Evolutionary conservation across 768 basidiomycete species (phyloP), one percentile per base, ranked within the genome.

Genomic region (Rhizopogon sp.): DNA sequence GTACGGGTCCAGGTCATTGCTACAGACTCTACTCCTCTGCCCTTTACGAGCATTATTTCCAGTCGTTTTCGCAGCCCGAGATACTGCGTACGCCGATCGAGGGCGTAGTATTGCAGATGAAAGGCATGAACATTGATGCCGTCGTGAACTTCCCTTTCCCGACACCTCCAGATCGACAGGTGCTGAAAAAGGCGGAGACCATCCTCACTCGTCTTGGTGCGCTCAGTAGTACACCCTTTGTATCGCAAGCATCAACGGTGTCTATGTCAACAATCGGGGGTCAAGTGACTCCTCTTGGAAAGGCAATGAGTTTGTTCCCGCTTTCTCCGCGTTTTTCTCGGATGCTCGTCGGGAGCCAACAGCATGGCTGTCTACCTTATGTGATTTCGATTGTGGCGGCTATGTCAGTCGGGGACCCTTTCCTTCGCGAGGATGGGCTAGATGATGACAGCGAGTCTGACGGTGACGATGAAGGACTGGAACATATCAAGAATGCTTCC

Each of bases 61-160:
- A 90, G 33, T 72, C 83, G 55, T 96, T 96, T 70, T 80, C 91
- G 0, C 75, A 83, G 55, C 97, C 97, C 2, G 97, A 99, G 69
- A 95, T 98, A 54, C 79, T 93, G 43, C 88, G 95, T 22, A 93
- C 91, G 75, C 95, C 97, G 0, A 96, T 98, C 61, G 97, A 98
- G 62, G 95, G 94, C 2, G 87, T 98, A 22, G 90, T 98, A 8
- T 76, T 98, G 33, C 95, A 98, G 70, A 98, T 99, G 96, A 99
- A 99, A 76, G 87, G 85, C 69, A 98, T 99, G 94, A 92, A 96
- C 65, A 96, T 99, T 56, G 94, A 98, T 64, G 79, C 92, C 1
- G 93, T 98, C 39, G 78, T 92, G 62, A 98, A 98, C 73, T 99
- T 99, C 70, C 97, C 97, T 14, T 98, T 98, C 72, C 97, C 97